Base-by-base conservation (phyloP, 2,329 filamentous ascomycete genomes). In the Cylindrodendrum hubeiense region DNA sequence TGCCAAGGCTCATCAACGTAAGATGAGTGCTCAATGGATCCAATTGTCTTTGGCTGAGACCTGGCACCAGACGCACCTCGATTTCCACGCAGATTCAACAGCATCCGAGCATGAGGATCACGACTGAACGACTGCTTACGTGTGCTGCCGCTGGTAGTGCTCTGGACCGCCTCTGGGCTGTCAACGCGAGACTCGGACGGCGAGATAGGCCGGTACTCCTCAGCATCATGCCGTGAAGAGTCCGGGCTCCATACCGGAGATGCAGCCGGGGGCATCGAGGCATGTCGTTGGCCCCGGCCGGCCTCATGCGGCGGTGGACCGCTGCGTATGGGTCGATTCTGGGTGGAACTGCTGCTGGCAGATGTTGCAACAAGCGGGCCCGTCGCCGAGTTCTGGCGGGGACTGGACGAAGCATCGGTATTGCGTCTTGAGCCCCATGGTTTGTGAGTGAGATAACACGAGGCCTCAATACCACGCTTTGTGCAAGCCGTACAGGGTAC, bases 51-150 rank as follows among this genome's bases (percentile, higher is more conserved):
- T n/a, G 17, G n/a, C 37, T 8, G 5, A n/a, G 37, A 39, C n/a
- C 37, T 7, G 15, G 15, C 4, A n/a, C 8, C 4, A 39, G 4
- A 50, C 76, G 39, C 76, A 86, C 85, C 81, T 81, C 81, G 79
- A 69, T 88, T 85, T 4, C 86, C 85, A 19, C 84, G 82, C 0
- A 83, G 77, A 67, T 86, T 87, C 3, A 85, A 77, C 7, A 88
- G 74, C 83, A 88, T 86, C 0, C 83, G 74, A 1, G 77, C 61
- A 24, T 57, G 58, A 44, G 66, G 66, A 22, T 73, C 73, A 1
- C 62, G 64, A 9, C 39, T 24, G 22, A 59, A 68, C 9, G 70
- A 72, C 22, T 4, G 62, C 63, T 24, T 72, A 54, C 21, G 59
- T 51, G 15, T 44, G 57, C 51, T 52, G 10, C 46, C 52, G 2